Conservation (phyloP, 352 stramenopile genomes). For the Blastocystis hominis region DNA sequence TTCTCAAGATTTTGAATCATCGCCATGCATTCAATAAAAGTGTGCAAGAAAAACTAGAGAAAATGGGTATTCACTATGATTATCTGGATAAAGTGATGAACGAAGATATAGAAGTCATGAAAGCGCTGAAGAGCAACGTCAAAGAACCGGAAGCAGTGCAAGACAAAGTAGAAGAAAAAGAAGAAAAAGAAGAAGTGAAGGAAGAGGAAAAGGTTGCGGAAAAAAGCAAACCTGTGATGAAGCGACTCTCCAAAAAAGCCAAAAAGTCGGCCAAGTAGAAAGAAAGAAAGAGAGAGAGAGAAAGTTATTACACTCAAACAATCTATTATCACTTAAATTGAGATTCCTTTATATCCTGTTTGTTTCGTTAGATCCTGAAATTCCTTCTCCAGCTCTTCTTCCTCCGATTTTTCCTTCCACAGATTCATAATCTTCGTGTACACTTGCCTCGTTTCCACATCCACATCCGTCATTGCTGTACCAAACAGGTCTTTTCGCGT, state of each 20-base stretch:
- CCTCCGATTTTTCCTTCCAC: constrained; percentile 26
- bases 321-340: neutral
- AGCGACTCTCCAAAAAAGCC: neutral
- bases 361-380: constrained; percentile 15
- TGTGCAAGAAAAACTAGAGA: constrained; percentile 70
- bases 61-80: constrained; percentile 72
- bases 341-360: constrained; percentile 1
- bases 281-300: neutral
- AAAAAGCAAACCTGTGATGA: neutral
- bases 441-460: neutral
- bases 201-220: neutral
- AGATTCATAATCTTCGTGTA: neutral
- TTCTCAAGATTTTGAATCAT: neutral
- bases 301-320: neutral
- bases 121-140: neutral
- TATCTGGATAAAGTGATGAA: neutral
- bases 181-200: neutral
- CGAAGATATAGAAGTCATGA: neutral
- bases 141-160: neutral
- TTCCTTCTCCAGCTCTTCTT: neutral
- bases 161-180: neutral
- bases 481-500: neutral
- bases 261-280: neutral
- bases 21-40: constrained; percentile 65
- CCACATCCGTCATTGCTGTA: neutral